A percentile compares a stretch with the other conserved stretches of the same genome.
Evolutionary conservation across 352 stramenopile genomes (phyloP).

Genomic region (Globisporangium spinosum): DNA sequence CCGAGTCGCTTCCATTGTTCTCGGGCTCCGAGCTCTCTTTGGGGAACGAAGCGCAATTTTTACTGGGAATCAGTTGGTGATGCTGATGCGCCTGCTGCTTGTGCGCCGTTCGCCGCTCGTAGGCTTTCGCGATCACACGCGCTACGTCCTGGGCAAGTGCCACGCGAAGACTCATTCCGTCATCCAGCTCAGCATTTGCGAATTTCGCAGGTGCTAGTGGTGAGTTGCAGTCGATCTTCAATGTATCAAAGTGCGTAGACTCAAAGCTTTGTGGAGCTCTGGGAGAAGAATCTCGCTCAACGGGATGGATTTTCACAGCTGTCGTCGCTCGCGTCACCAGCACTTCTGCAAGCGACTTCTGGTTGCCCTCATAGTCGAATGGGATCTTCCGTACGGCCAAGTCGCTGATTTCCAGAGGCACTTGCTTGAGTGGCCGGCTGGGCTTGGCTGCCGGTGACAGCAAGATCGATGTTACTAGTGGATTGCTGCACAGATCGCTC

Average conservation of each 20-base stretch:
- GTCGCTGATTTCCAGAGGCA: conserved; percentile 60
- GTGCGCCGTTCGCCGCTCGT: conserved; percentile 21
- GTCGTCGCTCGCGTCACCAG: conserved; percentile 28
- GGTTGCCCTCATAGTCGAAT: conserved; percentile 58
- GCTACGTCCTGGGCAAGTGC: conserved; percentile 40
- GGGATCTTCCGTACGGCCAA: conserved; percentile 60
- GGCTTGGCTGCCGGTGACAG: conserved; percentile 43
- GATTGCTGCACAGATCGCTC: conserved; percentile 52
- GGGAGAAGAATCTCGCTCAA: neutral
- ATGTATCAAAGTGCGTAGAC: neutral
- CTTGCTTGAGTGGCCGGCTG: conserved; percentile 42
- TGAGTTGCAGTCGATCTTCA: conserved; percentile 21
- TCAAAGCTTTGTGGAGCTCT: neutral
- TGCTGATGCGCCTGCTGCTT: neutral
- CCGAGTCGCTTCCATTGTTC: conserved; percentile 23
- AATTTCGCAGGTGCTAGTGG: neutral
- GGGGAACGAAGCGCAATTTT: neutral
- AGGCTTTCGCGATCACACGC: conserved; percentile 30
- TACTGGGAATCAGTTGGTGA: neutral
- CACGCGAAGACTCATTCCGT: conserved; percentile 23
- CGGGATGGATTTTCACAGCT: neutral
- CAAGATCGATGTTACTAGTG: conserved; percentile 30
- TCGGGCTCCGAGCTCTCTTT: conserved; percentile 26
- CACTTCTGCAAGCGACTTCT: conserved; percentile 35
- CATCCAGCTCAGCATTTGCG: conserved; percentile 13